phyloP scores from a whole-genome alignment of 441 rosid genomes.

The Daphne laureola region DNA sequence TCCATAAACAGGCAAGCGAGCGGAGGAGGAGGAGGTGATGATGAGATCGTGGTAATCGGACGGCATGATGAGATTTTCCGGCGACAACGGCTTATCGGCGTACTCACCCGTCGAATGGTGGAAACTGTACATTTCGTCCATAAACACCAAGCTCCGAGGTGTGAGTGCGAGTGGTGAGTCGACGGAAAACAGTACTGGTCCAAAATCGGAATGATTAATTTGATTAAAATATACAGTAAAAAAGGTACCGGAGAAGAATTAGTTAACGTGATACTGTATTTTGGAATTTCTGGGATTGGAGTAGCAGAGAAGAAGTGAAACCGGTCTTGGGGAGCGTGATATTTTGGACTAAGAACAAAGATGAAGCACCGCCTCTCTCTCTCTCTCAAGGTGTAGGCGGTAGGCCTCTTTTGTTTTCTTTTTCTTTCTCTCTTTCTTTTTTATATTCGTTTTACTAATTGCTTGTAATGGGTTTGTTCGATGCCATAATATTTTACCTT shows the following conservation, averaged over 20 bases:
- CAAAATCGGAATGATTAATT: conserved; percentile 1
- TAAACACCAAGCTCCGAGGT: conserved; percentile 12
- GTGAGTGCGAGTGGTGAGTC: not conserved
- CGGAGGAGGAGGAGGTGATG: conserved; percentile 24
- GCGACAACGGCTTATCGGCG: conserved; percentile 54
- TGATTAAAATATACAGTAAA: conserved; percentile 1
- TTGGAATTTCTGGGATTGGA: conserved; percentile 27
- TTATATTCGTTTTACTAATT: not conserved
- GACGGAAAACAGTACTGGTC: conserved; percentile 9
- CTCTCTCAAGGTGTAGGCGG: too few relatives aligned
- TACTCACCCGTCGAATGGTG: conserved; percentile 42
- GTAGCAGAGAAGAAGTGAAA: conserved; percentile 22
- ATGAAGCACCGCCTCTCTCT: too few relatives aligned
- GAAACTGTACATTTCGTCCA: conserved; percentile 77
- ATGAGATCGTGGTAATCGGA: conserved; percentile 36
- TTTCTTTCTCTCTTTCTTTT: not conserved
- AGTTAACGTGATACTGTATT: not conserved
- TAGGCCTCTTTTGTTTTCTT: conserved; percentile 2
- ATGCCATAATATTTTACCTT: too few relatives aligned
- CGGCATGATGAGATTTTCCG: conserved; percentile 55
- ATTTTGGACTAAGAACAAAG: too few relatives aligned
- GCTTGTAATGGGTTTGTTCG: not conserved
- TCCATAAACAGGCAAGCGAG: conserved; percentile 47
- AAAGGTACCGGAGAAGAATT: not conserved
- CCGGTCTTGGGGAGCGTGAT: conserved; percentile 23